phyloP scores from a whole-genome alignment of 176 grass and related monocot genomes.

The Cocos nucifera region DNA sequence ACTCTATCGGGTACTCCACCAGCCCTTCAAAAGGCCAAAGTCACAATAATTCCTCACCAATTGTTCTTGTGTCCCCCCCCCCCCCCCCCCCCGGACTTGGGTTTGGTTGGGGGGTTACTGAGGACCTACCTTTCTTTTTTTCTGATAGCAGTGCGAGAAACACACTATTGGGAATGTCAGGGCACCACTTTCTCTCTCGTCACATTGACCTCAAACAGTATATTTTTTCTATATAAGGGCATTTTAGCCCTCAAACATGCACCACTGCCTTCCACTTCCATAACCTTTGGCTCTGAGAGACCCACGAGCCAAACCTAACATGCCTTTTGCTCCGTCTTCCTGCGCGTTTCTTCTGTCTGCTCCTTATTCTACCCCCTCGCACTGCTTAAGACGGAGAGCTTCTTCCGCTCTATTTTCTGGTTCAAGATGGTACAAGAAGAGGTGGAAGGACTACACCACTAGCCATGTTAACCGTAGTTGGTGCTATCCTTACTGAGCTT shows the following conservation, averaged over 20 bases:
- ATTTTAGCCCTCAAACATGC: not conserved
- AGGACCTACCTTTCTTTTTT: not conserved
- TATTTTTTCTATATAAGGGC: constrained; percentile 1
- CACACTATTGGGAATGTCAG: constrained; percentile 8
- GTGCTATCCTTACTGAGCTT: constrained; percentile 23
- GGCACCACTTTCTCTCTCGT: not conserved
- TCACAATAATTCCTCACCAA: too few species aligned
- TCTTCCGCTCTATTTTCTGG: not conserved
- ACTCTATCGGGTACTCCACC: too few species aligned
- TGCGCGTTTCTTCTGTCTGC: not conserved
- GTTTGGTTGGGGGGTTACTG: too few species aligned
- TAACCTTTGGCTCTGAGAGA: not conserved
- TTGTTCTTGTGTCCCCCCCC: too few species aligned
- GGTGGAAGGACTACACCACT: not conserved
- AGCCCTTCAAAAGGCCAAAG: too few species aligned
- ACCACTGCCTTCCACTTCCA: not conserved
- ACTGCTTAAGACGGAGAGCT: constrained; percentile 6
- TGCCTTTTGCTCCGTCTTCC: not conserved
- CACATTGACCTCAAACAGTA: constrained; percentile 5
- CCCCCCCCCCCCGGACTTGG: too few species aligned
- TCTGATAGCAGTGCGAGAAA: not conserved
- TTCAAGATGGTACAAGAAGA: not conserved
- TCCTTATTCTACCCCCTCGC: not conserved
- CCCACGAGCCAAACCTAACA: not conserved
- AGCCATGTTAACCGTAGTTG: not conserved